Percentiles rank a stretch among this genome's conserved stretches.
These are phyloP conservation scores for Didymella keratinophila DNA, from an alignment of 2,329 filamentous ascomycete species.

Conservation along the genomic window DNA sequence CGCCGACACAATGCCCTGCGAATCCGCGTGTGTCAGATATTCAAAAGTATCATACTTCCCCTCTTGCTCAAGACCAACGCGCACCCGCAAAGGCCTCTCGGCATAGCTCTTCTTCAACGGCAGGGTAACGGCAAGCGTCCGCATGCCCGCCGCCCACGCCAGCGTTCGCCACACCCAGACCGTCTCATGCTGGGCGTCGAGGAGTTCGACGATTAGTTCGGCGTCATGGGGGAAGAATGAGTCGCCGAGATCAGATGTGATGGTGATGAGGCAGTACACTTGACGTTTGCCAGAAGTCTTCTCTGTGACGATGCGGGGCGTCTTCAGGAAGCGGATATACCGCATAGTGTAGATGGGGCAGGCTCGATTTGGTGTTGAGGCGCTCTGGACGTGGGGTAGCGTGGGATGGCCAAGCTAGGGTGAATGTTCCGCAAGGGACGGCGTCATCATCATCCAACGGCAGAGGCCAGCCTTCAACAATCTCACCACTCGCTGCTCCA, in stretches of 20 bases:
- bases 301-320: slow-evolving; percentile 59
- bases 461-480: neutral
- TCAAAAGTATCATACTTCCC: slow-evolving; percentile 40
- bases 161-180: slow-evolving; percentile 54
- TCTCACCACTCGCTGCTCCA: neutral
- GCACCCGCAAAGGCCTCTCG: slow-evolving; percentile 52
- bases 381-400: slow-evolving; percentile 7
- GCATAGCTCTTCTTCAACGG: slow-evolving; percentile 51
- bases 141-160: slow-evolving; percentile 55
- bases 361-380: slow-evolving; percentile 12
- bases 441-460: slow-evolving; percentile 11
- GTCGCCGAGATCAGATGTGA: slow-evolving; percentile 75
- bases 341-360: slow-evolving; percentile 45
- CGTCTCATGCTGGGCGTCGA: slow-evolving; percentile 1
- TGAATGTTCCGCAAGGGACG: slow-evolving; percentile 7
- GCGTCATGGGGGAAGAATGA: slow-evolving; percentile 63
- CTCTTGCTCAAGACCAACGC: slow-evolving; percentile 48
- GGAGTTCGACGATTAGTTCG: slow-evolving; percentile 53
- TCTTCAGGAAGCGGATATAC: slow-evolving; percentile 74
- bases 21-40: slow-evolving; percentile 33
- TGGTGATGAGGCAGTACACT: slow-evolving; percentile 60
- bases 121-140: slow-evolving; percentile 55
- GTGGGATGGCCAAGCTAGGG: slow-evolving; percentile 6
- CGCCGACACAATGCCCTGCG: slow-evolving; percentile 63
- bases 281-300: slow-evolving; percentile 33